Conservation (phyloP, 192 early-diverging fungal genomes). For the Rhizophagus clarus region DNA sequence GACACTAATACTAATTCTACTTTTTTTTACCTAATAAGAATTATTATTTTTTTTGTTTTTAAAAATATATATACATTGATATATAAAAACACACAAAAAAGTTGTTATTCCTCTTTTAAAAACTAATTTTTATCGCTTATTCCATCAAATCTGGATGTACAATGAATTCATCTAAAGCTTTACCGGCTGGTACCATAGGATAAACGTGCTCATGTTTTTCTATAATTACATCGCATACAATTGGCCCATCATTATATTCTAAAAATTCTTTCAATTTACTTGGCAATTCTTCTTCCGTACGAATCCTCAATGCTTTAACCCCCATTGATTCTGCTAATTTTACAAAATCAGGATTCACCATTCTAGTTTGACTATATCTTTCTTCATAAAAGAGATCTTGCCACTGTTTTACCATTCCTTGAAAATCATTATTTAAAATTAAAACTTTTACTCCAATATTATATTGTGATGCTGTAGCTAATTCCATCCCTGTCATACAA, state of each 20-base stretch:
- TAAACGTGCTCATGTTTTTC: conserved; percentile 93
- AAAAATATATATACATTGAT: neutral
- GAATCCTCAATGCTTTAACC: conserved; percentile 84
- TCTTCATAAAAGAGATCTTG: conserved; percentile 98
- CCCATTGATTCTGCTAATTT: conserved; percentile 96
- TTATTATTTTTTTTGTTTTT: neutral
- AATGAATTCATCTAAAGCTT: conserved; percentile 89
- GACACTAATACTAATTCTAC: too few relatives aligned
- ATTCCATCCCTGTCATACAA: conserved; percentile 98
- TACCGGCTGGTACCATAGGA: conserved; percentile 97
- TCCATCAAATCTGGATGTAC: conserved; percentile 49
- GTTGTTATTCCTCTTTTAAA: neutral
- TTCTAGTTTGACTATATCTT: conserved; percentile 90
- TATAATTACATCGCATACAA: conserved; percentile 89
- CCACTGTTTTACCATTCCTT: conserved; percentile 97
- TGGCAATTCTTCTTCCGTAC: conserved; percentile 82
- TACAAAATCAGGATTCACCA: conserved; percentile 98
- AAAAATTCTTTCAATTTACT: conserved; percentile 90
- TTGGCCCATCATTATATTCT: conserved; percentile 78
- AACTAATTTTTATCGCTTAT: neutral
- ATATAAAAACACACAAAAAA: too few relatives aligned
- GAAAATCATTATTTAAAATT: conserved; percentile 98
- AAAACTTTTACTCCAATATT: conserved; percentile 97
- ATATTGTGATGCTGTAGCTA: conserved; percentile 97
- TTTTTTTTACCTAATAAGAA: neutral